phyloP scores from a whole-genome alignment of 495 filamentous ascomycete genomes.

The Neurospora africana region DNA sequence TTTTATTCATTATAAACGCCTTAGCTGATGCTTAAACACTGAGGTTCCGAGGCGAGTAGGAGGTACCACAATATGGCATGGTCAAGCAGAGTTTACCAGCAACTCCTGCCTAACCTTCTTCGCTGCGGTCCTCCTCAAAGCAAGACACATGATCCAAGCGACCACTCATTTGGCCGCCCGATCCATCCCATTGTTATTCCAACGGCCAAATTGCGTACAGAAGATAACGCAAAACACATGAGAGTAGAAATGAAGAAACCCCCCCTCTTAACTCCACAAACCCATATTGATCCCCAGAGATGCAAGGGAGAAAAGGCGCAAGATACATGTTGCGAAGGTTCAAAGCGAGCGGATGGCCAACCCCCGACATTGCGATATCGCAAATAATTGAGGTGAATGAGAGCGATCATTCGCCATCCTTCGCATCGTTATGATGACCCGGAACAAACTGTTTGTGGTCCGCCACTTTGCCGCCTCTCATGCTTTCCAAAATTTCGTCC shows the following conservation, averaged over 20 bases:
- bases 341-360: background rate
- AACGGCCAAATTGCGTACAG: background rate
- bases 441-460: background rate
- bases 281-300: background rate
- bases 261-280: background rate
- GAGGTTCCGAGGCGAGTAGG: background rate
- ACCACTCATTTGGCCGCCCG: background rate
- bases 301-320: background rate
- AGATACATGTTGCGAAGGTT: background rate
- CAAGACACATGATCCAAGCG: background rate
- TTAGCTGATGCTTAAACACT: background rate
- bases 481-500: background rate
- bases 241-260: background rate
- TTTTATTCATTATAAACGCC: background rate
- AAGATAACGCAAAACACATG: background rate
- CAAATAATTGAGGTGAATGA: background rate
- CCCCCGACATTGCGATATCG: background rate
- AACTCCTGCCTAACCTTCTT: background rate
- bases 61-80: background rate
- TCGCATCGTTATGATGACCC: background rate
- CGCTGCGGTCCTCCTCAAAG: background rate
- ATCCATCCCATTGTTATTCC: background rate
- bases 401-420: background rate
- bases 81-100: background rate
- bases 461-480: background rate